Base-by-base conservation (phyloP, 176 grass and related monocot genomes). In the Puccinellia tenuiflora region DNA sequence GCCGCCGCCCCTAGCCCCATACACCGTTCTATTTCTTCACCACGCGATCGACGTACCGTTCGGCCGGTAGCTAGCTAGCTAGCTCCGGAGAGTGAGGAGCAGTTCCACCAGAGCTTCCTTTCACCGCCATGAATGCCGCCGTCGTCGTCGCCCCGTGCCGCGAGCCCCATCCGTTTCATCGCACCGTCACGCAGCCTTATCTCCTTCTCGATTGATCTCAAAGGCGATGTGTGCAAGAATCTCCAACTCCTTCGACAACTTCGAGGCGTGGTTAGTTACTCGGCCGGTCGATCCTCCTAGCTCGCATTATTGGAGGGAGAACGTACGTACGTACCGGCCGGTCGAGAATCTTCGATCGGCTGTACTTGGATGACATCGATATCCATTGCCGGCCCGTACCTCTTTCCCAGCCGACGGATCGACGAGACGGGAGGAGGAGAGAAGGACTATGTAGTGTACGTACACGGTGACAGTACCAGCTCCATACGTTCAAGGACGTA, bases 271-370 rank as follows among this genome's bases (percentile, higher is more conserved):
- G 78, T 85, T 82, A 2, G 83, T 77, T 89, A 54, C 68, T 69
- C 40, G 12, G 1, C 10, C 28, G 28, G 2, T 30, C 50, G 43
- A 50, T 73, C 24, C 43, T 77, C 25, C 29, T 48, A 13, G 51
- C 71, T 48, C 22, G 51, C 71, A 89, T 85, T 81, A 89, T 89
- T 85, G 78, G 87, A 76, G 22, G 37, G 75, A 68, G 33, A 42
- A 3, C 31, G 10, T n/a, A 56, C 54, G 9, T 29, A 30, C 9
- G 24, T 11, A 1, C 35, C 13, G 37, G 7, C 35, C 13, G 37
- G 7, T 67, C 80, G 18, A 51, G 70, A 85, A 76, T 89, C 77
- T 81, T 80, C 55, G n/a, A n/a, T n/a, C n/a, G 73, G 14, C 25
- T 31, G 87, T 81, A 70, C 83, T 61, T 68, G 79, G 13, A 75